These are phyloP conservation scores for Dictyostelium purpureum DNA, from an alignment of 78 protist species.

Conservation along the genomic window DNA sequence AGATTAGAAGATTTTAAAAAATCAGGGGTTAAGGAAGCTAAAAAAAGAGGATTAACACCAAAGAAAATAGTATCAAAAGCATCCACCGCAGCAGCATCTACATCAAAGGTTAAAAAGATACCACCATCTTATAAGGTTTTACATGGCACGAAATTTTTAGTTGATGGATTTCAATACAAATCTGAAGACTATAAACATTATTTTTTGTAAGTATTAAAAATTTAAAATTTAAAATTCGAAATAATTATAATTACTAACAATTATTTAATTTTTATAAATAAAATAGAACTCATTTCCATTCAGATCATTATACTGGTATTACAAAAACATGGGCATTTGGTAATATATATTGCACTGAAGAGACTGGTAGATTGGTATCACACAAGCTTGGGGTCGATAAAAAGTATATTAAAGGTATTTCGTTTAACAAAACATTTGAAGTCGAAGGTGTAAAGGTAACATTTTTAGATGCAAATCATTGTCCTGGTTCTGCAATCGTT, in stretches of 20 bases:
- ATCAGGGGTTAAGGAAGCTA: background rate
- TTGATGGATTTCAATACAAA: conserved; percentile 79
- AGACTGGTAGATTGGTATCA: conserved; percentile 82
- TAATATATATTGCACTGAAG: conserved; percentile 58
- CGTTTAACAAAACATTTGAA: background rate
- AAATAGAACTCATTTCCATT: conserved; percentile 88
- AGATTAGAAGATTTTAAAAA: conserved; percentile 6
- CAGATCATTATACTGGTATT: conserved; percentile 93
- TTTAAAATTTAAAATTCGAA: background rate
- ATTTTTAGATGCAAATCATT: conserved; percentile 91
- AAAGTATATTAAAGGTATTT: conserved; percentile 17
- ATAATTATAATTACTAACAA: background rate
- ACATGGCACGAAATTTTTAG: conserved; percentile 59
- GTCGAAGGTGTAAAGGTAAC: conserved; percentile 75
- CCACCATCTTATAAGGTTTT: conserved; percentile 58
- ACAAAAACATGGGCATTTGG: conserved; percentile 55
- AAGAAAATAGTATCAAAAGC: background rate
- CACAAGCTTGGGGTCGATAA: conserved; percentile 38
- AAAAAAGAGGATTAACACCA: background rate
- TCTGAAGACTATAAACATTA: conserved; percentile 59
- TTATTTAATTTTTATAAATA: background rate
- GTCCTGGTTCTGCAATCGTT: conserved; percentile 90
- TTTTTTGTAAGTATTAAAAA: conserved; percentile 36
- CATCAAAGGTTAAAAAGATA: conserved; percentile 32
- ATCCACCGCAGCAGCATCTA: too few species aligned